Conservation (phyloP, 306 rosid genomes). For the Phaseolus lunatus region DNA sequence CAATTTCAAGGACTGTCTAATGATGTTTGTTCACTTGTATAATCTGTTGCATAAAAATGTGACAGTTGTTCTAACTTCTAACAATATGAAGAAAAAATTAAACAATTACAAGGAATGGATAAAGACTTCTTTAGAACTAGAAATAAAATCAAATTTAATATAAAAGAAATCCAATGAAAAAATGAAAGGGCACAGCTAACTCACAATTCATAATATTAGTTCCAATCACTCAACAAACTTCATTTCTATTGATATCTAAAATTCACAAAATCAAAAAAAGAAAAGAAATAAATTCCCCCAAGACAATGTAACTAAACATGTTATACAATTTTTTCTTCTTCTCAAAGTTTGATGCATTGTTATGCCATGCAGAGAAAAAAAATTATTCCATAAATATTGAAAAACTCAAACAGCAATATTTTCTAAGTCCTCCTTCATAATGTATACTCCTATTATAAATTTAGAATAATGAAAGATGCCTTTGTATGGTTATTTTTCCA, state of each 20-base stretch:
- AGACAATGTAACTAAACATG: not conserved
- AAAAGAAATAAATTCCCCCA: constrained; percentile 1
- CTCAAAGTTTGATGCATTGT: constrained; percentile 3
- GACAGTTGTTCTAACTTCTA: not conserved
- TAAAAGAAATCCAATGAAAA: constrained; percentile 15
- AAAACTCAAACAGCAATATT: not conserved
- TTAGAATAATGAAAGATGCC: not conserved
- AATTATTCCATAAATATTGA: constrained; percentile 4
- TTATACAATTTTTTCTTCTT: not conserved
- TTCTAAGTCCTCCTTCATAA: not conserved
- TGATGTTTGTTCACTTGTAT: not conserved
- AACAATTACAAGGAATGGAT: not conserved
- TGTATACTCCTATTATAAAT: not conserved
- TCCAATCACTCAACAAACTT: not conserved
- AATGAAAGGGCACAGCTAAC: not conserved
- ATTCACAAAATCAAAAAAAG: not conserved
- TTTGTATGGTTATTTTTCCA: not conserved
- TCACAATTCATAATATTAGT: constrained; percentile 15
- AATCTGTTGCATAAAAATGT: constrained; percentile 13
- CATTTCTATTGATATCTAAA: not conserved
- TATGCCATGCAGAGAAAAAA: constrained; percentile 12
- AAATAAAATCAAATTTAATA: constrained; percentile 15
- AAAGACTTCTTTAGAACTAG: not conserved
- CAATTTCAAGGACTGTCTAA: not conserved
- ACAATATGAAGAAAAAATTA: not conserved